Evolutionary conservation across 2,329 filamentous ascomycete species (phyloP).

Genomic region (Cryphonectria parasitica): DNA sequence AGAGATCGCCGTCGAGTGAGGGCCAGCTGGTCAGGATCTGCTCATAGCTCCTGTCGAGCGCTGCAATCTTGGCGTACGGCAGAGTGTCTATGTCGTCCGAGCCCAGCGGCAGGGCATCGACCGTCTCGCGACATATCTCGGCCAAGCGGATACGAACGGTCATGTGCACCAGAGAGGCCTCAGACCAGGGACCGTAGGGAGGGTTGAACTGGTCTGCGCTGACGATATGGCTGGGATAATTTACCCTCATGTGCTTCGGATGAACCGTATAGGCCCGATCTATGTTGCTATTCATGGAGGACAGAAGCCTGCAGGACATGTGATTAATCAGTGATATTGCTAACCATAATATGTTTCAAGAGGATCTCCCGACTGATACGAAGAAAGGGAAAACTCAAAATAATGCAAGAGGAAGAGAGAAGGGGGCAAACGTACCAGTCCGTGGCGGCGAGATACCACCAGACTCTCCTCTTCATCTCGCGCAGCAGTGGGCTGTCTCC

Average conservation of each 20-base stretch:
- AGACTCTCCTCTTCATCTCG: slow-evolving; percentile 47
- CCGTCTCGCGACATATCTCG: slow-evolving; percentile 32
- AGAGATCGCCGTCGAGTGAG: slow-evolving; percentile 3
- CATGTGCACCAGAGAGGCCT: slow-evolving; percentile 6
- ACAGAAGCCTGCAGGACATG: slow-evolving; percentile 39
- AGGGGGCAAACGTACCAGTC: slow-evolving; percentile 39
- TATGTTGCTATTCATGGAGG: slow-evolving; percentile 41
- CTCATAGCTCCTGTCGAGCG: slow-evolving; percentile 33
- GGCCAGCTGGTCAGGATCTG: slow-evolving; percentile 29
- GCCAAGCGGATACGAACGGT: slow-evolving; percentile 31
- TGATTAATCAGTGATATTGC: too few relatives aligned
- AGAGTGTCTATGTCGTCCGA: slow-evolving; percentile 29
- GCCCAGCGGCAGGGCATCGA: slow-evolving; percentile 30
- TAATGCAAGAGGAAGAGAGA: too few relatives aligned
- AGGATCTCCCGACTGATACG: not conserved
- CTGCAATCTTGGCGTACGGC: slow-evolving; percentile 30
- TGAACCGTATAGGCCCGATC: slow-evolving; percentile 44
- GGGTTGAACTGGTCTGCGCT: slow-evolving; percentile 12
- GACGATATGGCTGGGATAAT: slow-evolving; percentile 42
- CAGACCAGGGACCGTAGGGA: slow-evolving; percentile 17
- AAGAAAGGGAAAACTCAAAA: too few relatives aligned
- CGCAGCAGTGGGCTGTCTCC: slow-evolving; percentile 33
- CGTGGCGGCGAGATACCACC: slow-evolving; percentile 49
- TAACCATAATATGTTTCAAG: not conserved
- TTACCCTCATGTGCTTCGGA: slow-evolving; percentile 45